Evolutionary conservation across 2,329 filamentous ascomycete species (phyloP).

Genomic region (Ascochyta rabiei): DNA sequence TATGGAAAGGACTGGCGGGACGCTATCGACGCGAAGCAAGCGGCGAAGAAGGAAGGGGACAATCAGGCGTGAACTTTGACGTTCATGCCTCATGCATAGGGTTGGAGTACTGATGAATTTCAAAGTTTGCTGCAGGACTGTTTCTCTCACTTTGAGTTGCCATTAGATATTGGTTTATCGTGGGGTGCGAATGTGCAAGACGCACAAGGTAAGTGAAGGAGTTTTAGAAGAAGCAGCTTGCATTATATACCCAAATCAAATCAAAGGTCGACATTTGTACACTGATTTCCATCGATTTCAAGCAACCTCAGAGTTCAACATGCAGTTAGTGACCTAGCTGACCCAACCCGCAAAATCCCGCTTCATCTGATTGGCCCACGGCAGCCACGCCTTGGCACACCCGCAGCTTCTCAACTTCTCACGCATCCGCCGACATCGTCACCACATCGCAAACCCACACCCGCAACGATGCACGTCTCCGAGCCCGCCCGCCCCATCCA

Average conservation of each 20-base stretch:
- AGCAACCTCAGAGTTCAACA: too few species aligned
- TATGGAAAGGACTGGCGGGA: conserved; percentile 62
- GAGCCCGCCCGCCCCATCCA: conserved; percentile 24
- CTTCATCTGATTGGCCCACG: conserved; percentile 23
- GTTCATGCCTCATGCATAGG: not conserved
- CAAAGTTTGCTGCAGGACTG: not conserved
- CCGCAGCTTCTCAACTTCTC: conserved; percentile 19
- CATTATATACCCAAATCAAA: not conserved
- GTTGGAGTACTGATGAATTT: not conserved
- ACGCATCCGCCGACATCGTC: conserved; percentile 17
- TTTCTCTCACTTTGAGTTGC: too few species aligned
- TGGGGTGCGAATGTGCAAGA: too few species aligned
- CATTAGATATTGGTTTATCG: too few species aligned
- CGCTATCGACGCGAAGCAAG: conserved; percentile 57
- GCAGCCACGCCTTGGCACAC: conserved; percentile 18
- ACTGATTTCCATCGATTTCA: too few species aligned
- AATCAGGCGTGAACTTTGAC: conserved; percentile 22
- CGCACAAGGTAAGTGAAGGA: not conserved
- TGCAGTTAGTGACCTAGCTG: conserved; percentile 9
- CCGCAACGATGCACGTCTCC: conserved; percentile 15
- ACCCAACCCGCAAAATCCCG: conserved; percentile 34
- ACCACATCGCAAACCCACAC: conserved; percentile 16
- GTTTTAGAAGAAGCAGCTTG: not conserved
- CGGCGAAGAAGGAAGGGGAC: conserved; percentile 44
- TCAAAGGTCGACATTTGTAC: not conserved